Evolutionary conservation across 192 early-diverging fungal genomes (phyloP), one percentile per base, ranked within the genome.

Genomic region (Podila epigama): DNA sequence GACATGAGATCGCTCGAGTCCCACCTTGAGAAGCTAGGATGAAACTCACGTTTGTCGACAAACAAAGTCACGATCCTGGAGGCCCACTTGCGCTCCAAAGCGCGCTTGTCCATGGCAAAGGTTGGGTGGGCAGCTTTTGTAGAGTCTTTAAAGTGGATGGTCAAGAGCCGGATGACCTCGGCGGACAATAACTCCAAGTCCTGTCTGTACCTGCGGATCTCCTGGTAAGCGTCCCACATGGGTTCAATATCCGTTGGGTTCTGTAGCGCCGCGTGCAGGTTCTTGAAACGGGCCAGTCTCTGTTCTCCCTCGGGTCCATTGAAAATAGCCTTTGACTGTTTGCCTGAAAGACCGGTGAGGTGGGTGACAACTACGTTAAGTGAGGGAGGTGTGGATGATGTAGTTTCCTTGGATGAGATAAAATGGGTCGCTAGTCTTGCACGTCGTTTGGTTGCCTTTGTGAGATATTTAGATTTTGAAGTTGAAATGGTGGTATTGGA

Each of bases 1-100:
- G 66, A 68, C 66, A 77, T 58, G 18, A 77, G 28, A 27, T 77
- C 66, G 56, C 73, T 77, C 12, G 11, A 53, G 32, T 77, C 73
- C 66, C 66, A 77, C 34, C 66, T 16, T 11, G 66, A 44, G 36
- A 48, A 18, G 5, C 40, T 8, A 2, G 16, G 20, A 4, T 5
- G 2, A 22, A 58, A 18, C 16, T 13, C 25, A n/a, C 66, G 73
- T 50, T 68, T 68, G 40, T 77, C 73, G 4, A 66, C 41, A 2
- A 77, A 16, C n/a, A 77, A 60, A 9, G 73, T 64, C 36, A 77
- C 50, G 18, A 77, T 64, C 42, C 73, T 50, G 2, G 65, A 54
- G 3, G 41, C 44, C 66, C 73, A 77, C 18, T 40, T 37, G 6
- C 58, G 32, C 6, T 59, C 48, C 36, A 25, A 4, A 2, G 44